Base-by-base conservation (phyloP, 257 asterid species). In the Rhazya stricta region DNA sequence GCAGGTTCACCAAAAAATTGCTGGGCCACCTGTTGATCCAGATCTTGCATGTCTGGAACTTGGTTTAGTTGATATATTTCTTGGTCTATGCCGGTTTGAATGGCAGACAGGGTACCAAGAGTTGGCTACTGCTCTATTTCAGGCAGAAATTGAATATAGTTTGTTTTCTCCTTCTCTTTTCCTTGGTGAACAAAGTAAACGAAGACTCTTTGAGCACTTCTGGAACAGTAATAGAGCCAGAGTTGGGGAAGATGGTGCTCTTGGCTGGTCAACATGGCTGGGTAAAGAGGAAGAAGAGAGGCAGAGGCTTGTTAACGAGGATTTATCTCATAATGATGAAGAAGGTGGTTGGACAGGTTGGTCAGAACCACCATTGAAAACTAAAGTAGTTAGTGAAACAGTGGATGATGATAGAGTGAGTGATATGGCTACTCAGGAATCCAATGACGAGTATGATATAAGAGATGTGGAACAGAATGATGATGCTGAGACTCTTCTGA, bases 281-380 rank as follows among this genome's bases (percentile, higher is more conserved):
- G 97, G 89, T 81, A 95, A 91, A 81, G 97, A 92, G 89, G 99
- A 95, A 79, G 96, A 95, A 74, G 87, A 88, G 81, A 88, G 97
- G 80, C 94, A 95, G 82, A 83, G 80, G 77, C 85, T 89, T 75
- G 78, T 81, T 11, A 82, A 9, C n/a, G 98, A 95, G 84, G 96
- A 89, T 71, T 79, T 87, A 53, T 83, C 86, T 9, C 75, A 71
- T 58, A 77, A 79, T 50, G 88, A 76, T 76, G 98, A 91, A 39
- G 92, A 89, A 79, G 97, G 99, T 79, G 96, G 98, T 63, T 95
- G 99, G 99, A 85, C 94, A 29, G 98, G 99, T 79, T 95, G 99
- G 99, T 91, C 90, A 72, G 88, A 92, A 77, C 92, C 91, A 36
- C 74, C 73, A 48, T 85, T 96, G 12, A 81, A 88, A 78, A 80